Percentiles rank a stretch among this genome's conserved stretches.
phyloP scores from a whole-genome alignment of 176 grass and related monocot species.

The Ensete ventricosum region DNA sequence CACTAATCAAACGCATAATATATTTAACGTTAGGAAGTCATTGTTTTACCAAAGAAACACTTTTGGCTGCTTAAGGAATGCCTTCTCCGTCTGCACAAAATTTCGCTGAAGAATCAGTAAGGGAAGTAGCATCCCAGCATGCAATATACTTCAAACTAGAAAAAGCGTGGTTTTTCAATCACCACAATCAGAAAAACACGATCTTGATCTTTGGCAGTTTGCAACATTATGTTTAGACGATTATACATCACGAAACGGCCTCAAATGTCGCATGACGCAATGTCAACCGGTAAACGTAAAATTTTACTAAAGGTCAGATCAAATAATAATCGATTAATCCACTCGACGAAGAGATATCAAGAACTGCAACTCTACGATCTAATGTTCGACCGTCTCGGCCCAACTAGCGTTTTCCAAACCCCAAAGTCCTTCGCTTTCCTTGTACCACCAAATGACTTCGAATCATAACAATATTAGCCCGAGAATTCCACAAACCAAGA shows the following conservation, averaged over 20 bases:
- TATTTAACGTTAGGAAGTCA: not conserved
- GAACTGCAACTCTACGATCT: not conserved
- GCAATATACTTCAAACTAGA: not conserved
- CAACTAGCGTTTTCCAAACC: not conserved
- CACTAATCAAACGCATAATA: not conserved
- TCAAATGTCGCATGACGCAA: not conserved
- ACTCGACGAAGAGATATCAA: not conserved
- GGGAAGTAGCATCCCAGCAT: not conserved
- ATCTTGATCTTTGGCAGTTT: too few relatives aligned
- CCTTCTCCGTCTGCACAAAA: slow-evolving; percentile 15
- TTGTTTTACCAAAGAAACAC: not conserved
- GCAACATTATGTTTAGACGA: too few relatives aligned
- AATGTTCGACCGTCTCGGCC: too few relatives aligned
- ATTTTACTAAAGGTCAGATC: not conserved
- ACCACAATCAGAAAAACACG: not conserved
- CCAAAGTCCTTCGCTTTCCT: not conserved
- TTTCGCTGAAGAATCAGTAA: not conserved
- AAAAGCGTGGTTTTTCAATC: not conserved
- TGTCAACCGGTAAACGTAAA: not conserved
- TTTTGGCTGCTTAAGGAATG: slow-evolving; percentile 4
- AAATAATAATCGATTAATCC: not conserved
- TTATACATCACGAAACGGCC: not conserved
- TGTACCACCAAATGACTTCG: too few relatives aligned
- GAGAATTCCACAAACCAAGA: too few relatives aligned
- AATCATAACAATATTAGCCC: too few relatives aligned